Percentiles rank a stretch among this genome's conserved stretches.
phyloP scores from a whole-genome alignment of 352 stramenopile species.

The Pythium myriotylum region DNA sequence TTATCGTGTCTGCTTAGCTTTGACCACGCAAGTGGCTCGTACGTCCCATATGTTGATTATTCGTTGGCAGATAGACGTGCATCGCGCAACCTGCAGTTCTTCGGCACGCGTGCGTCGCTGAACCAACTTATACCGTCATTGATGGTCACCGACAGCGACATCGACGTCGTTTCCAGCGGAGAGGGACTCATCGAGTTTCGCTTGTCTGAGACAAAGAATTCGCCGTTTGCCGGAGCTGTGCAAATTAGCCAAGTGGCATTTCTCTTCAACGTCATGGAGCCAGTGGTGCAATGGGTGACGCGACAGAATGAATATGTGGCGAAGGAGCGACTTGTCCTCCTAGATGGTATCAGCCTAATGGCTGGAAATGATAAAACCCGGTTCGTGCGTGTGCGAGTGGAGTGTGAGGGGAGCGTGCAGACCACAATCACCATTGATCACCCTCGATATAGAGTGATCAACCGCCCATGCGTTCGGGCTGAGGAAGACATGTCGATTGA shows the following conservation, averaged over 20 bases:
- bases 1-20: conserved; percentile 17
- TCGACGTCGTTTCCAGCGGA: not conserved
- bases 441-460: not conserved
- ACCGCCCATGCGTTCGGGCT: not conserved
- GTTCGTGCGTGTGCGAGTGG: not conserved
- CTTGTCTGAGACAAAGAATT: conserved; percentile 5
- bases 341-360: conserved; percentile 10
- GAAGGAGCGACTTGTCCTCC: not conserved
- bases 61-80: not conserved
- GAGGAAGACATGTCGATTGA: not conserved
- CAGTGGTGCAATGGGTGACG: conserved; percentile 6
- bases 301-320: not conserved
- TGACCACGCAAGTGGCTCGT: not conserved
- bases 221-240: not conserved
- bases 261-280: not conserved
- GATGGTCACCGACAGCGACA: not conserved
- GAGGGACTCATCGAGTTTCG: conserved; percentile 5
- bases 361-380: not conserved
- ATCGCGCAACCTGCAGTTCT: conserved; percentile 5
- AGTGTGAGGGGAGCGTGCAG: not conserved
- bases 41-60: conserved; percentile 15
- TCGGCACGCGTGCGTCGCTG: conserved; percentile 15
- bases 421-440: conserved; percentile 7
- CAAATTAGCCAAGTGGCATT: not conserved
- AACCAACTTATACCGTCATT: conserved; percentile 3